A percentile compares a stretch with the other conserved stretches of the same genome.
Conservation (phyloP, 208 protist genomes). For the Polymyxa betae region DNA sequence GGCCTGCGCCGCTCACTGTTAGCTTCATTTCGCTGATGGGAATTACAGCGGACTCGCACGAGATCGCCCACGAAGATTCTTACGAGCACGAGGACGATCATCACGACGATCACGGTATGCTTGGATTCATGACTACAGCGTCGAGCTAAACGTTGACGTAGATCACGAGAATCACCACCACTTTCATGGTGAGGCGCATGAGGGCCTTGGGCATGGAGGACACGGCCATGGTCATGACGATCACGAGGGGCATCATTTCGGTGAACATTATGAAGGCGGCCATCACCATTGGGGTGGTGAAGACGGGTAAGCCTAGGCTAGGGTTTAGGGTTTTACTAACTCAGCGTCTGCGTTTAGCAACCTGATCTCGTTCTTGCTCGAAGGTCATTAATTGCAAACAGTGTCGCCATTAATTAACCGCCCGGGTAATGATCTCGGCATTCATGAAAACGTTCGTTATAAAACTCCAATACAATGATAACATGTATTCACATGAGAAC, state of each 20-base stretch:
- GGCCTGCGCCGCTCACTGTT: neutral
- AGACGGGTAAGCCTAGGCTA: neutral
- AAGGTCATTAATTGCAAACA: too few species aligned
- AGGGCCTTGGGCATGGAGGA: neutral
- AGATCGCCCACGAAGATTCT: conserved; percentile 22
- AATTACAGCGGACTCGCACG: conserved; percentile 13
- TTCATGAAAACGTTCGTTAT: too few species aligned
- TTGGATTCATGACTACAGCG: neutral
- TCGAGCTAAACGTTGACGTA: neutral
- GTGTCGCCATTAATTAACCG: too few species aligned
- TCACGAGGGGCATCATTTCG: conserved; percentile 15
- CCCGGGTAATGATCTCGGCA: too few species aligned
- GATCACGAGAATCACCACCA: conserved; percentile 28
- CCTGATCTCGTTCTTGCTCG: neutral
- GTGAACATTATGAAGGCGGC: neutral
- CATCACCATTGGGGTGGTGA: neutral
- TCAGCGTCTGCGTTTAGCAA: neutral
- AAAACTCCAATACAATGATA: too few species aligned
- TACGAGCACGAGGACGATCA: conserved; percentile 53
- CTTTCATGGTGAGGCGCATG: conserved; percentile 34
- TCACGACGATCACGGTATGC: conserved; percentile 26
- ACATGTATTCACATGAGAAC: too few species aligned
- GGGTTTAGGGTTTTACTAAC: neutral
- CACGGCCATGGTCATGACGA: neutral
- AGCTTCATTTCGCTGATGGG: neutral